phyloP scores from a whole-genome alignment of 2,329 filamentous ascomycete species.

The Stemphylium vesicarium region DNA sequence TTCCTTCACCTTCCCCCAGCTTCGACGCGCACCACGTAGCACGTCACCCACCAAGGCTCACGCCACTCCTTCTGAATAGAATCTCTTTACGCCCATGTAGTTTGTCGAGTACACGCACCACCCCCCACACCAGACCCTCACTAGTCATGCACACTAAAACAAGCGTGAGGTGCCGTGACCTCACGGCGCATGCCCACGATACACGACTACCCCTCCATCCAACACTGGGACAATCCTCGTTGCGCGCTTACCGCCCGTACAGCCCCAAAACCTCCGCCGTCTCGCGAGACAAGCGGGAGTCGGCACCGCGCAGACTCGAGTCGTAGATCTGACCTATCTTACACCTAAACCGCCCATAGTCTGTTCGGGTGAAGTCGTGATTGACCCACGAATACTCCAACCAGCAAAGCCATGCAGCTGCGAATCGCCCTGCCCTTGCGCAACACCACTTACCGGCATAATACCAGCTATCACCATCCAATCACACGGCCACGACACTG shows the following conservation, averaged over 20 bases:
- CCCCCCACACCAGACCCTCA: conserved; percentile 10
- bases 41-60: background rate
- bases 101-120: conserved; percentile 6
- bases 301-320: background rate
- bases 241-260: conserved; percentile 17
- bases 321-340: background rate
- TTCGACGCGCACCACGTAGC: conserved; percentile 1
- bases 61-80: background rate
- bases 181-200: conserved; percentile 14
- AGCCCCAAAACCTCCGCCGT: background rate
- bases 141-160: conserved; percentile 15
- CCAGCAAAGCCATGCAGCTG: background rate
- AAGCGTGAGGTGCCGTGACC: conserved; percentile 15
- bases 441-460: background rate
- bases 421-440: background rate
- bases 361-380: background rate
- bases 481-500: background rate
- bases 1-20: background rate
- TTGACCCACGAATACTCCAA: background rate
- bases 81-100: conserved; percentile 1
- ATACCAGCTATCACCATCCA: background rate
- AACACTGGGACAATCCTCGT: conserved; percentile 3
- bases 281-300: background rate
- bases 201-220: conserved; percentile 10
- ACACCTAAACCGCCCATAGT: background rate